Base-by-base conservation (phyloP, 2,329 filamentous ascomycete species). In the Ampelomyces quisqualis region DNA sequence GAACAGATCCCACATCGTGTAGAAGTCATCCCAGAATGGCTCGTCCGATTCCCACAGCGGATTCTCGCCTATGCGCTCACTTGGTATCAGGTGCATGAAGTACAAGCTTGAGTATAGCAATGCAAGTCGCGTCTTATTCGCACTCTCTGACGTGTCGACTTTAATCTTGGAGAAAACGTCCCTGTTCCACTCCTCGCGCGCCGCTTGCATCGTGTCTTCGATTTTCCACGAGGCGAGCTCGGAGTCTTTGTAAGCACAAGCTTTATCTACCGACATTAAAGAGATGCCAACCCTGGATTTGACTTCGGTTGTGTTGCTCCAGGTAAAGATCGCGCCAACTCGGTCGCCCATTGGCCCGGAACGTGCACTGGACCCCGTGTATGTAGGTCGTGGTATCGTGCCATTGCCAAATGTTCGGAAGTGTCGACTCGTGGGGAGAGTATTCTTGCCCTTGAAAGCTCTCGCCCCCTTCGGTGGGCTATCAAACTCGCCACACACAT, bases 1-100 rank as follows among this genome's bases (percentile, higher is more conserved):
- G 53, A 85, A 88, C 0, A 79, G 77, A 57, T 88, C 85, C 85
- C 85, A 88, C 20, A 87, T 80, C 45, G 84, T 86, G 59, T 87
- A 88, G 43, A 82, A 87, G 1, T 82, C 85, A 62, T 88, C 85
- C 58, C 57, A 66, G 49, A 86, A 87, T 0, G 84, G 84, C 61
- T 87, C 84, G 5, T 73, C 73, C 19, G 77, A 83, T 3, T 78
- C 58, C 82, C 84, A 88, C 0, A 84, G 60, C 1, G 83, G 82
- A 37, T 88, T 88, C 58, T 88, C 85, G 0, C 82, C 82, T 3
- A 63, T 40, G 2, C 64, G 59, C 44, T 68, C 62, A 28, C 59
- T 65, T 0, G 64, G 64, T 15, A 68, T 66, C 5, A 68, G 57
- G 29, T 68, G 62, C 60, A 61, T 66, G 37, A 66, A 67, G 44